Conservation (phyloP, 129 eudicot species). For the Apium graveolens region DNA sequence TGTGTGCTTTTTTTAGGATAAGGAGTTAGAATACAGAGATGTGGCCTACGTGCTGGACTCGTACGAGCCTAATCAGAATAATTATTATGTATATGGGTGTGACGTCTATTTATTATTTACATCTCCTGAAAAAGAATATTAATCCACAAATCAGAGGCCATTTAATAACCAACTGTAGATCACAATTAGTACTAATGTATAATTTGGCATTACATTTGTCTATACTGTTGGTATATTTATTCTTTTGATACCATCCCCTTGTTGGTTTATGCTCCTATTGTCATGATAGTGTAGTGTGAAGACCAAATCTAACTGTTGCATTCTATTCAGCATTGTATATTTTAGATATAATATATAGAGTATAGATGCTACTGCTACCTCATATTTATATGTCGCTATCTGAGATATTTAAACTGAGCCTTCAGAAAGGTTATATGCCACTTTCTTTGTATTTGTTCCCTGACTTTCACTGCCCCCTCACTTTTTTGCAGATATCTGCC, state of each 20-base stretch:
- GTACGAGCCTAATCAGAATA: not conserved
- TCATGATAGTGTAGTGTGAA: not conserved
- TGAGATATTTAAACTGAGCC: not conserved
- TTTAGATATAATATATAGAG: not conserved
- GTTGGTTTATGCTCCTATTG: not conserved
- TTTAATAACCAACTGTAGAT: not conserved
- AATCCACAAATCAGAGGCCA: not conserved
- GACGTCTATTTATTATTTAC: not conserved
- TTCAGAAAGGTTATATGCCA: no score
- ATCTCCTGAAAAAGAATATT: not conserved
- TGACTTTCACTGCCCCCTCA: not conserved
- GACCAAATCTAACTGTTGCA: not conserved
- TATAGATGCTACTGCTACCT: not conserved
- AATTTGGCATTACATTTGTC: not conserved
- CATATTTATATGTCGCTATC: not conserved
- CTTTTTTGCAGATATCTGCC: conserved; percentile 81
- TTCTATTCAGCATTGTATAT: not conserved
- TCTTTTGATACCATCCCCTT: not conserved
- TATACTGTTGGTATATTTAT: not conserved
- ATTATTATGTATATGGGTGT: not conserved
- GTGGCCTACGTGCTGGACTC: not conserved
- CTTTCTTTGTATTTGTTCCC: not conserved
- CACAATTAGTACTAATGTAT: not conserved
- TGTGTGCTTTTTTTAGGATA: not conserved
- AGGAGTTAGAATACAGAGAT: not conserved